Evolutionary conservation across 257 asterid genomes (phyloP).

Genomic region (Voacanga thouarsii): DNA sequence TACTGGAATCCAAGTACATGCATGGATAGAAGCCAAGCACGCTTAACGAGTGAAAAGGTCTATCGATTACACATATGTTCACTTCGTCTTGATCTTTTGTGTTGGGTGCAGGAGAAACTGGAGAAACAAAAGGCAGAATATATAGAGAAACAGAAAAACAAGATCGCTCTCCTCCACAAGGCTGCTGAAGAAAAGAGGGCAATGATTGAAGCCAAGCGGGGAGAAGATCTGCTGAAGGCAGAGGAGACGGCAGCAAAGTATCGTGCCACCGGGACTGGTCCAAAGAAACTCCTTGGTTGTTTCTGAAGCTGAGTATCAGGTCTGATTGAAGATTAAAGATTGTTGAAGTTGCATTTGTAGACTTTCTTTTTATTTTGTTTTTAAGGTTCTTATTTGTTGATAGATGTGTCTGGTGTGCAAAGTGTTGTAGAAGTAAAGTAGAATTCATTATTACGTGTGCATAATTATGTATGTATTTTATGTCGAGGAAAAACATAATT

Average conservation of each 20-base stretch:
- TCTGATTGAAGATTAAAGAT: constrained; percentile 13
- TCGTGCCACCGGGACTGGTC: constrained; percentile 85
- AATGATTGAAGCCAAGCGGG: constrained; percentile 62
- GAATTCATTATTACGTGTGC: constrained; percentile 40
- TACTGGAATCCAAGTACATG: background rate
- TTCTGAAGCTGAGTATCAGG: constrained; percentile 47
- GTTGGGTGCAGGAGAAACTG: constrained; percentile 51
- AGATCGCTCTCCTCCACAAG: constrained; percentile 68
- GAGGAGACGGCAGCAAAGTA: constrained; percentile 85
- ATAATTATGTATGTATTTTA: constrained; percentile 35
- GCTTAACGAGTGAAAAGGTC: background rate
- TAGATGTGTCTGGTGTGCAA: constrained; percentile 35
- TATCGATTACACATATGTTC: background rate
- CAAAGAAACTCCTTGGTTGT: constrained; percentile 73
- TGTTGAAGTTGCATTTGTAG: constrained; percentile 36
- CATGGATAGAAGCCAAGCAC: background rate
- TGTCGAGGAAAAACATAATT: constrained; percentile 1
- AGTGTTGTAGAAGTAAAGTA: constrained; percentile 30
- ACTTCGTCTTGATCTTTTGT: background rate
- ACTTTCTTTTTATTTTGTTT: constrained; percentile 21
- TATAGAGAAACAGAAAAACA: constrained; percentile 72
- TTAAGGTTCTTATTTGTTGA: constrained; percentile 20
- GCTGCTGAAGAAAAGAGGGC: constrained; percentile 83
- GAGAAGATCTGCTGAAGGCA: constrained; percentile 88
- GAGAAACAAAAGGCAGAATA: constrained; percentile 80